Evolutionary conservation across 1,284 basidiomycete species (phyloP), one percentile per base, ranked within the genome.

Genomic region (Boletus hoseneyae): DNA sequence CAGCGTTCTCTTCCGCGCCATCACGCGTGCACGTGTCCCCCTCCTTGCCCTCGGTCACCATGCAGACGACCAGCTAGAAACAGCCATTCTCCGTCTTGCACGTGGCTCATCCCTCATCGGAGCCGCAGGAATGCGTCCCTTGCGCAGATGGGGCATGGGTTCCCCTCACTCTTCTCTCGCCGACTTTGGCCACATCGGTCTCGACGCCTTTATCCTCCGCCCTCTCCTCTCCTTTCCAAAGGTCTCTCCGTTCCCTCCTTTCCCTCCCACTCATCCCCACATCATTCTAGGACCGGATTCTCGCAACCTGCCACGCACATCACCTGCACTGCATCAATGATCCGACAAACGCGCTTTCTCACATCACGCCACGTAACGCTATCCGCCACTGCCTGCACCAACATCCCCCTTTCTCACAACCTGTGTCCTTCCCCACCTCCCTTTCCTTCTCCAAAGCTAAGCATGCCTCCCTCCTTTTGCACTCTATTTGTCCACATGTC

Each of bases 31-130:
- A 0, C 59, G 70, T 0, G 64, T 73, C 4, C 56, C 71, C 16
- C 63, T 74, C 12, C 62, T 89, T 47, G 84, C 83, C 1, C 75
- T 84, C 43, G 88, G 78, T 0, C 88, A 91, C 57, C 88, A 91
- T 59, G 75, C 76, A 3, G 87, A 91, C 59, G 88, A 91, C 60
- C 87, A 90, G 60, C 76, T 89, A 8, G 88, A 91, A 64, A 91
- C 88, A 0, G 74, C 80, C 21, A 67, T 91, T 39, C 82, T 90
- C 74, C 79, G 89, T 8, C 62, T 86, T 16, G 72, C 75, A 6
- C 76, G 67, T 53, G 80, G 83, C 0, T 82, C 79, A 15, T 72
- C 78, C 6, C 59, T 66, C 36, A 50, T 76, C 13, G 86, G 85
- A 0, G 74, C 80, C 1, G 77, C 76, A 16, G 87, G 83, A 3